Conservation (phyloP, 2,329 filamentous ascomycete species). For the Cordyceps farinosa region DNA sequence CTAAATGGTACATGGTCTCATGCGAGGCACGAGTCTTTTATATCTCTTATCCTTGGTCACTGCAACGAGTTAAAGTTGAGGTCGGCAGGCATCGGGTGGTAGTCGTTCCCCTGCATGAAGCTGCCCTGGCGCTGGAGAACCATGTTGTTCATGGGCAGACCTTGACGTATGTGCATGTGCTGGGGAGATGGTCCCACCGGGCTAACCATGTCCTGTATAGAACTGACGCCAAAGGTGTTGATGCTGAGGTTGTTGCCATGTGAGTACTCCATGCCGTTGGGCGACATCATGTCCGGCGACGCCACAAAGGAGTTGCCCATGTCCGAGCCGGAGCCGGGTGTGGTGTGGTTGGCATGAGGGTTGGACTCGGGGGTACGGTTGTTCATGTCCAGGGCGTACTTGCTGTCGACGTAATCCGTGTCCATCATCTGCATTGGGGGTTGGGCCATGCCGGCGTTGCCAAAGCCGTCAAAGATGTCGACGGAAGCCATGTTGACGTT, state of each 20-base stretch:
- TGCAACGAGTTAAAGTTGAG: constrained; percentile 25
- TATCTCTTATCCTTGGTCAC: background rate
- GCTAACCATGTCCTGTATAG: constrained; percentile 52
- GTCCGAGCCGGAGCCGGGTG: constrained; percentile 28
- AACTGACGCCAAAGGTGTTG: constrained; percentile 40
- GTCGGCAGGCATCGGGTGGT: constrained; percentile 9
- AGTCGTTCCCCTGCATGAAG: constrained; percentile 28
- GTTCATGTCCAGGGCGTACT: constrained; percentile 35
- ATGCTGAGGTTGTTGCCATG: constrained; percentile 32
- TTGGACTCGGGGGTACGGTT: constrained; percentile 35
- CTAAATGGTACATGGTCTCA: constrained; percentile 1
- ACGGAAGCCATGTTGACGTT: constrained; percentile 49
- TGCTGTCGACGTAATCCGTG: constrained; percentile 43
- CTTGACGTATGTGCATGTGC: constrained; percentile 29
- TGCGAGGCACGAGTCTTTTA: background rate
- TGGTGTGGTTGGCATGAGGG: constrained; percentile 29
- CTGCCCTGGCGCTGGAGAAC: constrained; percentile 30
- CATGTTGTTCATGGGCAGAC: constrained; percentile 30
- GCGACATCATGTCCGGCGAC: constrained; percentile 53
- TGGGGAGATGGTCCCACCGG: constrained; percentile 35
- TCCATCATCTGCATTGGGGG: constrained; percentile 44
- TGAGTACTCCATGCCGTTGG: constrained; percentile 44
- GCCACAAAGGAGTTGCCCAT: constrained; percentile 50
- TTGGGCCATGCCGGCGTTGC: constrained; percentile 58
- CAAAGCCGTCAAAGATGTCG: constrained; percentile 65